These are phyloP conservation scores for Lodderomyces pseudojiufengensis DNA, from an alignment of 1,139 yeast genomes.

Conservation along the genomic window DNA sequence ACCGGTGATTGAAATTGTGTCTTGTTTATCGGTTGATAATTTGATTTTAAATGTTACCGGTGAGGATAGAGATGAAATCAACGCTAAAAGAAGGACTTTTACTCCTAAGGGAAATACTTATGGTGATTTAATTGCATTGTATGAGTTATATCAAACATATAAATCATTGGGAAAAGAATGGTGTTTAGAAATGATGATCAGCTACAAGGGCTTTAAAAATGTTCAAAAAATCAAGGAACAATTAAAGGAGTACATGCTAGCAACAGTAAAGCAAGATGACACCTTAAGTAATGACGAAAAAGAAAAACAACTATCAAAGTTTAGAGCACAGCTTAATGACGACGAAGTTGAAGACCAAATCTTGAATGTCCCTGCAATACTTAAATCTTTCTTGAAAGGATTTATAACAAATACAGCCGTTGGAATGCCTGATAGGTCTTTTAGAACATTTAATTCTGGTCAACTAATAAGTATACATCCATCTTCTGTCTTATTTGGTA, in stretches of 20 bases:
- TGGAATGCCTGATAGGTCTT: conserved; percentile 93
- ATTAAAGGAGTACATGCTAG: conserved; percentile 64
- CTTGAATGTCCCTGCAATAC: conserved; percentile 54
- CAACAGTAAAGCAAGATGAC: conserved; percentile 41
- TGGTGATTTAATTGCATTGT: conserved; percentile 83
- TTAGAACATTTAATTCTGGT: conserved; percentile 77
- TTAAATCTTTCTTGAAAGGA: conserved; percentile 80
- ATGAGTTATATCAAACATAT: conserved; percentile 70
- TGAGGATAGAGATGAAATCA: conserved; percentile 78
- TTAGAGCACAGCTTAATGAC: conserved; percentile 27
- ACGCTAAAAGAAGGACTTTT: conserved; percentile 54
- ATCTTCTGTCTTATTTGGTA: conserved; percentile 82
- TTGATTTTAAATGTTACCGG: conserved; percentile 66
- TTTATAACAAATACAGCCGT: conserved; percentile 84
- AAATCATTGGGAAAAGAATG: conserved; percentile 59
- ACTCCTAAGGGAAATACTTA: conserved; percentile 66
- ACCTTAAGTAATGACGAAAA: conserved; percentile 25
- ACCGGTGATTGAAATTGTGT: conserved; percentile 80
- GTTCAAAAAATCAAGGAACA: conserved; percentile 76
- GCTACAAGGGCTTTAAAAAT: conserved; percentile 75
- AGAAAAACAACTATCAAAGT: conserved; percentile 24
- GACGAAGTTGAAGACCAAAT: conserved; percentile 19
- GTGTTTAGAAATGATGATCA: conserved; percentile 78
- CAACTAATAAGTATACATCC: conserved; percentile 88
- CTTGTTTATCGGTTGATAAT: conserved; percentile 92